Evolutionary conservation across 768 basidiomycete species (phyloP), one percentile per base, ranked within the genome.

Genomic region (Tremella yokohamensis): DNA sequence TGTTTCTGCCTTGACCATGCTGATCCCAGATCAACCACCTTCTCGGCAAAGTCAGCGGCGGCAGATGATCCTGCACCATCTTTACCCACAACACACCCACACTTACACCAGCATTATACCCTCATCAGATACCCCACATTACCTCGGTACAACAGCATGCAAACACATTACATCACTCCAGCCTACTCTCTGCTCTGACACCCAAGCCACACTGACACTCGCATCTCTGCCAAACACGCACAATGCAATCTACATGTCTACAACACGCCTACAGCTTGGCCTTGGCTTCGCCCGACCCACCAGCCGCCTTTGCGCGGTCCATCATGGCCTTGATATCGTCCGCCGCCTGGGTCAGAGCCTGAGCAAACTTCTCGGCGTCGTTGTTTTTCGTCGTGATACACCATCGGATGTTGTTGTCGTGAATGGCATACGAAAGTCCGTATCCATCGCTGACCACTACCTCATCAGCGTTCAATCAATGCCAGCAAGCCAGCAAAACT

Each of bases 361-460:
- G 84, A 44, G 84, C 80, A 65, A 96, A 90, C 69, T 82, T 73
- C 79, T 82, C 68, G 84, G 78, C 76, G 79, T 81, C 57, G 75
- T 83, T 49, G 82, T 80, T 87, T 56, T 88, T 82, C 54, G 86
- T 87, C 64, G 92, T 94, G 65, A 96, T 86, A 52, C 88, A 90
- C 90, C 91, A 97, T 49, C 89, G 84, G 56, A 98, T 83, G 64
- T 86, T 86, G 51, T 85, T 78, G 58, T 89, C 85, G 29, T 86
- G 88, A 69, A 99, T 93, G 2, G 89, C 82, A 77, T 99, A 98
- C 29, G 89, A 84, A 26, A 97, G 77, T 18, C 94, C 94, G 69
- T 89, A 94, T 2, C 93, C 94, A 63, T 94, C 90, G 0, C 84
- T 82, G 0, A 96, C 92, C 25, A 98, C 93, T 82, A 24, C 18